phyloP scores from a whole-genome alignment of 2,329 filamentous ascomycete genomes.

The Botrytis byssoidea region DNA sequence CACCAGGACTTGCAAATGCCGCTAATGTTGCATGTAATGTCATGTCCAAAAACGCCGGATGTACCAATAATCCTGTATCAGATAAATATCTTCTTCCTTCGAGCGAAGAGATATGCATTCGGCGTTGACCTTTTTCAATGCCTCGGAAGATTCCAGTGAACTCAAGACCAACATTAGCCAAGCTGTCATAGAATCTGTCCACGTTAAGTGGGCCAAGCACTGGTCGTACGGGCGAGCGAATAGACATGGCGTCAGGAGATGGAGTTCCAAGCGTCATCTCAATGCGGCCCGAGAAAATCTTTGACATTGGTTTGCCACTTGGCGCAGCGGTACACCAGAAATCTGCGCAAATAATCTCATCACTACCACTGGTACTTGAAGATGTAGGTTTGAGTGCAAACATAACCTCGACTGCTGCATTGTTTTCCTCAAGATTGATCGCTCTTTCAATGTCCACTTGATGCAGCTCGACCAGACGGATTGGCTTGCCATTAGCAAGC shows the following conservation, averaged over 20 bases:
- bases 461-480: conserved; percentile 34
- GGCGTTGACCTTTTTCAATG: conserved; percentile 22
- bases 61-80: conserved; percentile 40
- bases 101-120: conserved; percentile 19
- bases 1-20: conserved; percentile 28
- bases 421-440: conserved; percentile 26
- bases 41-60: conserved; percentile 55
- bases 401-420: conserved; percentile 26
- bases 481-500: conserved; percentile 15
- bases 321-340: conserved; percentile 16
- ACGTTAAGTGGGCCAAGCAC: conserved; percentile 17
- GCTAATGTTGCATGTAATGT: conserved; percentile 53
- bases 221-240: neutral
- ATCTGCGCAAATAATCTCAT: neutral
- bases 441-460: conserved; percentile 26
- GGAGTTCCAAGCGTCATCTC: conserved; percentile 18
- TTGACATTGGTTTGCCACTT: conserved; percentile 9
- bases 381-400: conserved; percentile 18
- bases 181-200: conserved; percentile 28
- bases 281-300: conserved; percentile 13
- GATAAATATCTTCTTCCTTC: neutral
- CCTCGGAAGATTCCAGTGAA: conserved; percentile 26
- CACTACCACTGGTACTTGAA: neutral
- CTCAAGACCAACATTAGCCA: conserved; percentile 26
- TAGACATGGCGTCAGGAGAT: conserved; percentile 1